Percentiles rank a stretch among this genome's conserved stretches.
These are phyloP conservation scores for Trametes pubescens DNA, from an alignment of 1,284 basidiomycete species.

Conservation along the genomic window DNA sequence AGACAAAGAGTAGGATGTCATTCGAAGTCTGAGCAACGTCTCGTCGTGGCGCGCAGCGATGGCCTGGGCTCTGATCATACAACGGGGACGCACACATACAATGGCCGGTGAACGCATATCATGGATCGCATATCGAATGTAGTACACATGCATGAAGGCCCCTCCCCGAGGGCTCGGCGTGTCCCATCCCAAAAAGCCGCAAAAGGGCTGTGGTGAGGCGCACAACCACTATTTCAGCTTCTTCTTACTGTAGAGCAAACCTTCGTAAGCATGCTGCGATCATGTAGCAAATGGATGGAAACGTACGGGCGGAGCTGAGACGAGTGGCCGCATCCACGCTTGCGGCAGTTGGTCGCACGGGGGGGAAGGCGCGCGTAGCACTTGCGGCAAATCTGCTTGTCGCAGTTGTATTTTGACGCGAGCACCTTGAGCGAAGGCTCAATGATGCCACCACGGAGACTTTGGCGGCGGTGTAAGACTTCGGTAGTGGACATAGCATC, in stretches of 20 bases:
- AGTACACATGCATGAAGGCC: constrained; percentile 35
- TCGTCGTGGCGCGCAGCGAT: not conserved
- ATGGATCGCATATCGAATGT: constrained; percentile 34
- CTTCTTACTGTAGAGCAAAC: constrained; percentile 72
- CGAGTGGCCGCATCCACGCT: constrained; percentile 91
- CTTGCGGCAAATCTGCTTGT: constrained; percentile 99
- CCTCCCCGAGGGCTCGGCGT: constrained; percentile 30
- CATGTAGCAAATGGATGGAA: too few species aligned
- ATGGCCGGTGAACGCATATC: constrained; percentile 34
- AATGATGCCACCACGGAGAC: constrained; percentile 98
- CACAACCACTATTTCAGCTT: constrained; percentile 87
- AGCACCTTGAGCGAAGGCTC: constrained; percentile 98
- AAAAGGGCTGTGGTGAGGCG: constrained; percentile 28
- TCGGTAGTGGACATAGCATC: too few species aligned
- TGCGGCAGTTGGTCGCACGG: constrained; percentile 99
- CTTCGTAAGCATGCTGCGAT: not conserved
- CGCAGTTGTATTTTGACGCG: constrained; percentile 96
- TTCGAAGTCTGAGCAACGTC: not conserved
- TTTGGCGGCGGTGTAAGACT: constrained; percentile 40
- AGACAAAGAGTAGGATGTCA: not conserved
- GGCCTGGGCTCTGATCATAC: constrained; percentile 25
- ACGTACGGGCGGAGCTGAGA: constrained; percentile 91
- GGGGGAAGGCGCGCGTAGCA: constrained; percentile 99
- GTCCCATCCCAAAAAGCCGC: constrained; percentile 27
- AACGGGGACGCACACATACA: constrained; percentile 32